Evolutionary conservation across 805 yeast species (phyloP).

Genomic region (Wickerhamomyces bovis): DNA sequence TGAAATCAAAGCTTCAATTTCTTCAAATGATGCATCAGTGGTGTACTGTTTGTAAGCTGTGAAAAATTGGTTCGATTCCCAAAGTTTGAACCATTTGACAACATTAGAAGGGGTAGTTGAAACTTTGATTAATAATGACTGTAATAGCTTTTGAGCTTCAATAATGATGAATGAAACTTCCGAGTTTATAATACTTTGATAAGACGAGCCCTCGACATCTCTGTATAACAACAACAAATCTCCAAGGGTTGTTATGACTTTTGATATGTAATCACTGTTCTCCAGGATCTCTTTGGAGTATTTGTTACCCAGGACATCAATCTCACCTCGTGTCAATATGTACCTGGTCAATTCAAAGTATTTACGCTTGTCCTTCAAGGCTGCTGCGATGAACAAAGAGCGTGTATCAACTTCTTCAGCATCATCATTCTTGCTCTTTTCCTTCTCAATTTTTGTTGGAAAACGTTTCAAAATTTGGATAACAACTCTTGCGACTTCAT

Average conservation of each 20-base stretch:
- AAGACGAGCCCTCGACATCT: slow-evolving; percentile 8
- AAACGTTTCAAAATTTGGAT: slow-evolving; percentile 35
- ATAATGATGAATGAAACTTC: slow-evolving; percentile 31
- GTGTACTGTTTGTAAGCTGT: slow-evolving; percentile 11
- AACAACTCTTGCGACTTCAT: slow-evolving; percentile 46
- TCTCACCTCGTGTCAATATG: slow-evolving; percentile 21
- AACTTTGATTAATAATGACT: slow-evolving; percentile 36
- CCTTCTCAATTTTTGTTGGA: slow-evolving; percentile 15
- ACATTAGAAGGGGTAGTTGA: slow-evolving; percentile 30
- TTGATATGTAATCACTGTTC: slow-evolving; percentile 20
- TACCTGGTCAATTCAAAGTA: slow-evolving; percentile 36
- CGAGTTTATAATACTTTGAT: slow-evolving; percentile 13
- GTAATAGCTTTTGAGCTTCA: slow-evolving; percentile 32
- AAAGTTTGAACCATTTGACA: slow-evolving; percentile 49
- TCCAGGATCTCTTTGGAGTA: slow-evolving; percentile 16
- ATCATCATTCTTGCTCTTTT: background rate
- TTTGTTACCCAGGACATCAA: slow-evolving; percentile 20
- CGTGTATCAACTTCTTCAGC: slow-evolving; percentile 6
- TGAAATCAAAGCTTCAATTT: slow-evolving; percentile 41
- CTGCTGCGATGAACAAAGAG: slow-evolving; percentile 29
- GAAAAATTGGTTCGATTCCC: slow-evolving; percentile 30
- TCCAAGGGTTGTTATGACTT: slow-evolving; percentile 16
- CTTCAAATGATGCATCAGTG: slow-evolving; percentile 16
- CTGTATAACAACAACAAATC: background rate
- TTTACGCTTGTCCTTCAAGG: slow-evolving; percentile 46